Base-by-base conservation (phyloP, 208 protist genomes). In the Leishmania mexicana region DNA sequence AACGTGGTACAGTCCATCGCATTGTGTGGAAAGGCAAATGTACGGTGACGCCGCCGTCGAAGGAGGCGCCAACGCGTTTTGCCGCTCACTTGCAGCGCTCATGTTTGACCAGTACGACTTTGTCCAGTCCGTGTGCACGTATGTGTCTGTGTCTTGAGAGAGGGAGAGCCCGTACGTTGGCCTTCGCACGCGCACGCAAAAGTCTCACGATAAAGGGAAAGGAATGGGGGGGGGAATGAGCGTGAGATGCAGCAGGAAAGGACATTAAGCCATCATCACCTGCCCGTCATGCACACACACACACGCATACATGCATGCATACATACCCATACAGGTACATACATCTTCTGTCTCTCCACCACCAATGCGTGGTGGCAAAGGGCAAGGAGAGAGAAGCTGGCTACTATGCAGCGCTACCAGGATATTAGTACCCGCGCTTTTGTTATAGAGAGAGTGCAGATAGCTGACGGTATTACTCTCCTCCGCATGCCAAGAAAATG, bases 11-110 rank as follows among this genome's bases (percentile, higher is more conserved):
- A 88, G 79, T 15, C 31, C 21, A 21, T 86, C 79, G 45, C 79
- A 86, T 58, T 83, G 85, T 3, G 60, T 70, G 13, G 80, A 87
- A 64, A 87, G 79, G 40, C 75, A 85, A 38, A 91, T 79, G 60
- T 75, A 89, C 8, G 79, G 77, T 0, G 78, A 80, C 47, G 62
- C 80, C n/a, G 77, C 40, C 8, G 81, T 24, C 21, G 73, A 24
- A 3, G 38, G 31, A 51, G 45, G 19, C 3, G 17, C 51, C 47
- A 53, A 15, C 21, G 42, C 75, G 17, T 0, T 71, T 58, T 49
- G 49, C 38, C 35, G 60, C 40, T 42, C n/a, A n/a, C 24, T 38
- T 53, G 40, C 15, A 35, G 38, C 45, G 70, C 70, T 74, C 70
- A 74, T 74, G 42, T 3, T 51, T 53, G 21, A 5, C 11, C 19